phyloP scores from a whole-genome alignment of 768 basidiomycete species.

The Podaxis sp. region DNA sequence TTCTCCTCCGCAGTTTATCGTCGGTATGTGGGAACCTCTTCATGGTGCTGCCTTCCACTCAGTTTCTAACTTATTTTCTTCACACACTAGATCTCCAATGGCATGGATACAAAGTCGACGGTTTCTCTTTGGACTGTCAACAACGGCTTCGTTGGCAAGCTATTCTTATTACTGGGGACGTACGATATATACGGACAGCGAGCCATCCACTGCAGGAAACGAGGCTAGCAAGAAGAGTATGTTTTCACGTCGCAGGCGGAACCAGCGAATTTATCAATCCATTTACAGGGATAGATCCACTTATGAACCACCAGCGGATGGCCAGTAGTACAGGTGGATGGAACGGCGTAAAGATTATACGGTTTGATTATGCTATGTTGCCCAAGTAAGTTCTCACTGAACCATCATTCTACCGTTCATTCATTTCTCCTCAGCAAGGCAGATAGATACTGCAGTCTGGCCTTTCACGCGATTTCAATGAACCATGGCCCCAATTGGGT shows the following conservation, averaged over 20 bases:
- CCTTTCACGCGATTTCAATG: not conserved
- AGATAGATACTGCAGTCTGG: conserved; percentile 4
- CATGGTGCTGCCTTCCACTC: not conserved
- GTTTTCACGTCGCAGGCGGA: not conserved
- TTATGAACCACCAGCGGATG: not conserved
- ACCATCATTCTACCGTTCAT: not conserved
- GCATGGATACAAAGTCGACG: not conserved
- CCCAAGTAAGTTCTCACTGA: conserved; percentile 2
- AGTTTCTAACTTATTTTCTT: not conserved
- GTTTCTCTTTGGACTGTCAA: not conserved
- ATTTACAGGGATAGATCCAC: not conserved
- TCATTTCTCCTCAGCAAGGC: not conserved
- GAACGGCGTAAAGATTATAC: not conserved
- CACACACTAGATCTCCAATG: not conserved
- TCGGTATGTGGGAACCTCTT: too few species aligned
- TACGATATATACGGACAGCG: not conserved
- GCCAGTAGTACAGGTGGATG: not conserved
- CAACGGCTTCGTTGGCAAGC: not conserved
- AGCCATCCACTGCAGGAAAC: not conserved
- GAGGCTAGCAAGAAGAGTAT: not conserved
- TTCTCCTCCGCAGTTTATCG: not conserved
- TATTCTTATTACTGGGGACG: not conserved
- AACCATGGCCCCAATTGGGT: not conserved
- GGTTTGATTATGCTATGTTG: conserved; percentile 4
- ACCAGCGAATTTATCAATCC: not conserved